Base-by-base conservation (phyloP, 495 filamentous ascomycete genomes). In the Penicillium argentinense region DNA sequence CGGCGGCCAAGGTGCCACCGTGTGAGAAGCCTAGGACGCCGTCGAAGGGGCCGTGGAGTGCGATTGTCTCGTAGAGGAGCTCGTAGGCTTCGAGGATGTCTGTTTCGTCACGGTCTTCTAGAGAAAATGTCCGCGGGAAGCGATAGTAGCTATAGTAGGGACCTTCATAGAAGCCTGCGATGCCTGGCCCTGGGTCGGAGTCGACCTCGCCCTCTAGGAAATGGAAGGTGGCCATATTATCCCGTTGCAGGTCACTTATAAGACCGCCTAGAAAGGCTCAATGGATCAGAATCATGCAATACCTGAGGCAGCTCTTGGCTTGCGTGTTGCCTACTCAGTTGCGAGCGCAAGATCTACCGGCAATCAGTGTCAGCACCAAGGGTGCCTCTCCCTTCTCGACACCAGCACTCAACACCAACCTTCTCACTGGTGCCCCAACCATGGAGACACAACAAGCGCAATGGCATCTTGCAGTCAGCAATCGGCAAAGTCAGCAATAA, bases 11-110 rank as follows among this genome's bases (percentile, higher is more conserved):
- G 11, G 64, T 64, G 9, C 59, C 64, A 3, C 68, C 68, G 24
- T 71, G 68, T 11, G 68, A 71, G 42, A 70, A 70, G 11, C 66
- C 68, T 23, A 72, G 45, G 22, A 70, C 45, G 21, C 60, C 67
- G 32, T 72, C 68, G 27, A 71, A 71, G 9, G 68, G 68, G 8
- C 64, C 65, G 18, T 72, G 61, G 19, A 62, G 44, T 11, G 56
- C 51, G n/a, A 70, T 53, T 14, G 60, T 53, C 24, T 69, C 64
- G 43, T 62, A 47, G 5, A 71, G 53, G 21, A 49, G 41, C 18
- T 59, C 45, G 27, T 66, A 68, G 0, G 67, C 64, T 7, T 62
- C 60, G 7, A 49, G 24, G 5, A 69, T 45, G 9, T 62, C 56
- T 16, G 54, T 42, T 3, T 57, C 58, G 34, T 65, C 59, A 2